phyloP scores from a whole-genome alignment of 305 asterid genomes.

The Solanum hybrid region DNA sequence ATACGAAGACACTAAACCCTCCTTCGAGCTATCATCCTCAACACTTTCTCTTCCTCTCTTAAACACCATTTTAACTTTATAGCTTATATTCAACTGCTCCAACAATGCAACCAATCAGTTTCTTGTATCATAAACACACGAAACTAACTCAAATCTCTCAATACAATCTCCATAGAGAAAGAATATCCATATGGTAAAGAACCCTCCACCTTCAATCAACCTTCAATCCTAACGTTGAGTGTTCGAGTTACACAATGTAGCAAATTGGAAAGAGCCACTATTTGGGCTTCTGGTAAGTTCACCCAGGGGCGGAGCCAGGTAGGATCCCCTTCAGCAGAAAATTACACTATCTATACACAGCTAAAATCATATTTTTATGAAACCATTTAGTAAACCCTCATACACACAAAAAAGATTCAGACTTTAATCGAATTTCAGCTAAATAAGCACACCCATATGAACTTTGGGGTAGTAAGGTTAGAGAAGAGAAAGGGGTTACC shows the following conservation, averaged over 20 bases:
- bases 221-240: background rate
- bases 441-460: background rate
- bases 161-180: background rate
- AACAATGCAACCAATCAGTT: background rate
- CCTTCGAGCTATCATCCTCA: background rate
- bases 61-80: background rate
- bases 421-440: background rate
- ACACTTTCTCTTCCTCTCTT: background rate
- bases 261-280: background rate
- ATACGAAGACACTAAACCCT: background rate
- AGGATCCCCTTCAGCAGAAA: background rate
- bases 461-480: background rate
- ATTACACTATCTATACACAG: background rate
- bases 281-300: background rate
- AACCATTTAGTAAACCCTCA: background rate
- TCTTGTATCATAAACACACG: background rate
- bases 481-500: slow-evolving; percentile 18
- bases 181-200: background rate
- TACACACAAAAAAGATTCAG: background rate
- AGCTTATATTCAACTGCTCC: background rate
- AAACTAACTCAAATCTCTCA: background rate
- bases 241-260: background rate
- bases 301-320: background rate
- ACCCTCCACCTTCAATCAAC: background rate
- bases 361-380: background rate